Percentiles rank a stretch among this genome's conserved stretches.
These are phyloP conservation scores for Mycogone perniciosa DNA, from an alignment of 2,329 filamentous ascomycete genomes.

Conservation along the genomic window DNA sequence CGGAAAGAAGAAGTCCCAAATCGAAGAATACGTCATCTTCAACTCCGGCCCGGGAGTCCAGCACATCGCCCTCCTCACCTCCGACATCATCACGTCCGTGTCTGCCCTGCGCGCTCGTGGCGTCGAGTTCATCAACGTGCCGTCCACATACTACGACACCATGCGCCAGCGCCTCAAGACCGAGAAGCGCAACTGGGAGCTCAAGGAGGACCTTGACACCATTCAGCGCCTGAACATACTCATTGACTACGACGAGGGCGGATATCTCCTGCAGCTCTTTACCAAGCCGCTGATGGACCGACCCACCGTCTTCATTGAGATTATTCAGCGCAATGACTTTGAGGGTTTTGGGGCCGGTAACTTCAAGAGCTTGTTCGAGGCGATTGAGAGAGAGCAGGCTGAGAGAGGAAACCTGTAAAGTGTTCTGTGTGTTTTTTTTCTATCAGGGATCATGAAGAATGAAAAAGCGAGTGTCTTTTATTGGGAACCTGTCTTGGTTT, in stretches of 20 bases:
- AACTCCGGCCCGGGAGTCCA: slow-evolving; percentile 87
- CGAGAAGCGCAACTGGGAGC: slow-evolving; percentile 51
- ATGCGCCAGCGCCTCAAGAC: slow-evolving; percentile 69
- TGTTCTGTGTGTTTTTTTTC: neutral
- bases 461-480: neutral
- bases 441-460: neutral
- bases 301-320: slow-evolving; percentile 92
- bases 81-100: slow-evolving; percentile 73
- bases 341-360: slow-evolving; percentile 91
- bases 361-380: slow-evolving; percentile 92
- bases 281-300: slow-evolving; percentile 89
- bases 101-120: slow-evolving; percentile 74
- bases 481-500: neutral
- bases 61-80: slow-evolving; percentile 82
- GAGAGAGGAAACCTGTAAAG: slow-evolving; percentile 70
- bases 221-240: slow-evolving; percentile 76
- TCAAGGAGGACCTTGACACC: slow-evolving; percentile 74
- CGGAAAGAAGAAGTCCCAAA: slow-evolving; percentile 87
- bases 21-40: slow-evolving; percentile 88
- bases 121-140: slow-evolving; percentile 88
- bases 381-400: slow-evolving; percentile 88
- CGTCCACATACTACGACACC: slow-evolving; percentile 74
- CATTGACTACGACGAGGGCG: slow-evolving; percentile 91
- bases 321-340: slow-evolving; percentile 88
- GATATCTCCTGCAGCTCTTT: slow-evolving; percentile 73